Evolutionary conservation across 1,284 basidiomycete species (phyloP), one percentile per base, ranked within the genome.

Genomic region (Pulveroboletus sp.): DNA sequence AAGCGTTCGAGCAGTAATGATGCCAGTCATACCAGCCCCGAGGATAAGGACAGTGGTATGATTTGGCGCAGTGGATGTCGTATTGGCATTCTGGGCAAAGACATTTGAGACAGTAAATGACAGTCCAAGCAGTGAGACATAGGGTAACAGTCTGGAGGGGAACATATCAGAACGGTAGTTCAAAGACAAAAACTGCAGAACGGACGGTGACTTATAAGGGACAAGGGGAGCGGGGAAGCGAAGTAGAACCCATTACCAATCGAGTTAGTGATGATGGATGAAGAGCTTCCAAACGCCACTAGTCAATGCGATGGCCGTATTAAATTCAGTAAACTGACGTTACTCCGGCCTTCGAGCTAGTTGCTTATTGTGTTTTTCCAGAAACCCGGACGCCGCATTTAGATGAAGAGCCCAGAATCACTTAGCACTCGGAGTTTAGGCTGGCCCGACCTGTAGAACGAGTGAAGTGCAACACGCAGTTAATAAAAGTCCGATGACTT

Each of bases 21-120:
- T 75, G 11, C 87, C 87, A 5, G 87, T 71, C 31, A 89, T 79
- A 7, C 87, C 87, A 36, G 83, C 87, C 0, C 87, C 87, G 18
- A 82, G 75, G 52, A 83, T 79, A 55, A 82, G 74, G 6, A 82
- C 77, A 11, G 63, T 72, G 2, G 69, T 65, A 43, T 73, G 43
- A 14, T 44, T 70, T 14, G 54, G 24, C 18, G 39, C 31, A 26
- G 42, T 31, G 28, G 46, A 20, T 18, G 46, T 45, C 17, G 31
- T 28, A 14, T 33, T 42, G 5, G 43, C 29, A 43, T 54, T 45
- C 18, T 51, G 28, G 20, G 60, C 39, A 14, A 39, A 43, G 7
- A 50, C 44, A 26, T n/a, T 10, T 15, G 47, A 46, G n/a, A 40
- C 11, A 6, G 29, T 11, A 17, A 48, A 39, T 5, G 59, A 43